These are phyloP conservation scores for Chaetomium cochliodes DNA, from an alignment of 495 filamentous ascomycete species.

Conservation along the genomic window DNA sequence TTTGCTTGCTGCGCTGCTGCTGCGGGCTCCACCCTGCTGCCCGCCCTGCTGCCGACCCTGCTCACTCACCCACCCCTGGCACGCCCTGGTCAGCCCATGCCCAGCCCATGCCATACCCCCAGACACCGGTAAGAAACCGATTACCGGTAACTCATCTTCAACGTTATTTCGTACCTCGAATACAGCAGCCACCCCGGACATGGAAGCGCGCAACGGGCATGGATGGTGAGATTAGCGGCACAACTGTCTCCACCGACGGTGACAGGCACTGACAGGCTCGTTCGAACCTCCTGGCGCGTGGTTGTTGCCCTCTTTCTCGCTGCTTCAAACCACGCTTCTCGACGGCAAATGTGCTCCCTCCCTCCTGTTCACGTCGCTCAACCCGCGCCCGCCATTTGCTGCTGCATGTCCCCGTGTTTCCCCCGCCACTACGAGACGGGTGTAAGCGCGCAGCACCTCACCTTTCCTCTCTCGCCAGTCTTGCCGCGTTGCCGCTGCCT, in stretches of 20 bases:
- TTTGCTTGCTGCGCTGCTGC: neutral
- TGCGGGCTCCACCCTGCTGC: neutral
- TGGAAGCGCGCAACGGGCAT: constrained; percentile 21
- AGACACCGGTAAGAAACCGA: neutral
- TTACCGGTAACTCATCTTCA: neutral
- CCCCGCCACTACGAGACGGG: constrained; percentile 14
- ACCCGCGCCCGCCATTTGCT: constrained; percentile 9
- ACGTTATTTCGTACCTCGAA: neutral
- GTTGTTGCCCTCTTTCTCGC: constrained; percentile 22
- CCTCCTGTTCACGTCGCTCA: constrained; percentile 18
- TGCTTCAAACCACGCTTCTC: constrained; percentile 26
- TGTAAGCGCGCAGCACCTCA: constrained; percentile 23
- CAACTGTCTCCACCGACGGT: constrained; percentile 25
- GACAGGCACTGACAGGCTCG: constrained; percentile 5
- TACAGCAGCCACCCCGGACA: constrained; percentile 14
- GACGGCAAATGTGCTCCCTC: constrained; percentile 16
- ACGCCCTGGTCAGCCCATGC: neutral
- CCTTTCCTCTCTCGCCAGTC: constrained; percentile 16
- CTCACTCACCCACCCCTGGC: too few relatives aligned
- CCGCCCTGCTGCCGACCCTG: too few relatives aligned
- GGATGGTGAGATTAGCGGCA: constrained; percentile 26
- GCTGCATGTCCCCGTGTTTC: constrained; percentile 13
- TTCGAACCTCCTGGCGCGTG: constrained; percentile 20
- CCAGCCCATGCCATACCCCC: neutral
- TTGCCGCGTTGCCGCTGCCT: constrained; percentile 17